Evolutionary conservation across 305 asterid species (phyloP), one percentile per base, ranked within the genome.

Genomic region (Coffea humblotiana): DNA sequence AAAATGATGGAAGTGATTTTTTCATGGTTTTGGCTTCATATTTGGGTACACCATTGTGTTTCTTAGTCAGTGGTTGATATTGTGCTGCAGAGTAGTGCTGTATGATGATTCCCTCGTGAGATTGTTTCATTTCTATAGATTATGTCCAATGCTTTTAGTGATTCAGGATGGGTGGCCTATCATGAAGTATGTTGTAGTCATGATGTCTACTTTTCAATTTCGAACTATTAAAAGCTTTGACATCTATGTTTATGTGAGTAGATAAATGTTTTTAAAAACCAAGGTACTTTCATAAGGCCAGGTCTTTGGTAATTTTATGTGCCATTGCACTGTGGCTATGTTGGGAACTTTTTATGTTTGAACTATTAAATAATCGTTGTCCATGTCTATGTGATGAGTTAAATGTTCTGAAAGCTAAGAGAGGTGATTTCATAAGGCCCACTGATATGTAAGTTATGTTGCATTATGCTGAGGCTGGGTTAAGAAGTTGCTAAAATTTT

Each of bases 351-450:
- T 18, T 58, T 12, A 16, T 13, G 16, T 43, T 54, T 54, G 8
- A 52, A 79, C 58, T 45, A 11, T 23, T 37, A 61, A 61, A 68
- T 23, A 15, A 21, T 15, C 27, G 32, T 43, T 13, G 23, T 35
- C 40, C 14, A 47, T 5, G 25, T 75, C 29, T 25, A 5, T 43
- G 60, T 75, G 70, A 61, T 60, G 56, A 60, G 64, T 37, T 75
- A 60, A 60, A 45, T 64, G 78, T 61, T 60, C 56, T 51, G 49
- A 71, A 27, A 64, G 27, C 67, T 29, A 72, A 61, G 77, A 14
- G 12, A 40, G 13, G 25, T 75, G 70, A 70, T 43, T 60, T 56
- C 23, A 25, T 15, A 12, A 25, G 3, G 12, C 49, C 37, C n/a
- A 19, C 8, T 56, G 14, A 2, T 37, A 8, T 37, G 70, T 35